phyloP scores from a whole-genome alignment of 768 basidiomycete species.

The Lentinula sp. region DNA sequence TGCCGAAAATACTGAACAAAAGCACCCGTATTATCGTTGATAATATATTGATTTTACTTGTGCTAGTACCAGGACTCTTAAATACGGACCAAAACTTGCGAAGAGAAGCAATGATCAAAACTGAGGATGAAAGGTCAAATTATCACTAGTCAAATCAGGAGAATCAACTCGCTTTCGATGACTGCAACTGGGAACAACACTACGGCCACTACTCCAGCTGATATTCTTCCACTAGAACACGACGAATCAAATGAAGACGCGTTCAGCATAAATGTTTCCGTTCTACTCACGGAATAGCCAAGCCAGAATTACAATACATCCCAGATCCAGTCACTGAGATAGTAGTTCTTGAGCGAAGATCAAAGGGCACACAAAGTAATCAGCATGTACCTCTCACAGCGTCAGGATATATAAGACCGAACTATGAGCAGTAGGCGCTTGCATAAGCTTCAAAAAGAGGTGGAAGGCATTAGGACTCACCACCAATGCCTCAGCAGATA shows the following conservation, averaged over 20 bases:
- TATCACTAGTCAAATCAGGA: too few relatives aligned
- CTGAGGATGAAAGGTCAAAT: neutral
- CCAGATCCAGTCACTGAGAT: neutral
- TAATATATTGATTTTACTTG: neutral
- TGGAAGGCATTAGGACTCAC: neutral
- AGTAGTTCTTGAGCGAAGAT: neutral
- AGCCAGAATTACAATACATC: slow-evolving; percentile 5
- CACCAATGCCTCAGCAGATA: neutral
- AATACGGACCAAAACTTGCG: slow-evolving; percentile 1
- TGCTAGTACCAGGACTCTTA: neutral
- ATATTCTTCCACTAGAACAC: neutral
- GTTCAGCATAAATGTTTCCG: neutral
- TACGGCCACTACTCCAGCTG: neutral
- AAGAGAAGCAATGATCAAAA: neutral
- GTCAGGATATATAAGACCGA: neutral
- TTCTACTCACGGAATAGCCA: slow-evolving; percentile 3
- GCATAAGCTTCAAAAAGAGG: too few relatives aligned
- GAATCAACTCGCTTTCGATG: neutral
- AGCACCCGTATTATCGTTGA: slow-evolving; percentile 1
- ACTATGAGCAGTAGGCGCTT: neutral
- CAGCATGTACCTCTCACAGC: neutral
- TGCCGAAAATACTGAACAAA: slow-evolving; percentile 3
- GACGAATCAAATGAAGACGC: neutral
- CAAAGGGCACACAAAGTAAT: too few relatives aligned
- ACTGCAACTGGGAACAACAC: neutral